Base-by-base conservation (phyloP, 2,329 filamentous ascomycete genomes). In the Epichloe festucae region DNA sequence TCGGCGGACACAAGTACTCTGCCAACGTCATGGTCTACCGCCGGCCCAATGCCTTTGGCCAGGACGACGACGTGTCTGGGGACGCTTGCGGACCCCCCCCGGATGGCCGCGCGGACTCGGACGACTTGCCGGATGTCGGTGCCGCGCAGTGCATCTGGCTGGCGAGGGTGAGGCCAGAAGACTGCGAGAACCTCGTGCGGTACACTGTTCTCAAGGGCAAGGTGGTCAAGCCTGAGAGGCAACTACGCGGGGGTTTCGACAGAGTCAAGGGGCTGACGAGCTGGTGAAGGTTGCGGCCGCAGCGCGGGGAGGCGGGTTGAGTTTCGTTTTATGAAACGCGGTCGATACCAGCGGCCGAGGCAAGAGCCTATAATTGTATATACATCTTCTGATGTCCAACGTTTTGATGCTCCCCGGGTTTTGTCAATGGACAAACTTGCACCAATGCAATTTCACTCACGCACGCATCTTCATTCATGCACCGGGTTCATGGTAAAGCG, bases 11-110 rank as follows among this genome's bases (percentile, higher is more conserved):
- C 73, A 96, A 96, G 72, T 97, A 95, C 70, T 83, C 84, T 46
- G 93, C 93, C 31, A 98, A 98, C 62, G 81, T 97, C 59, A 87
- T 98, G 73, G 75, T 98, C 1, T 97, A 98, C 67, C 79, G 93
- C 10, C 76, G 77, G 50, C 73, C 72, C 6, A 73, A 81, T 59
- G 73, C 78, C 1, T 81, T 79, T 60, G 77, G 76, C 0, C 59
- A 77, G 42, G 77, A 80, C 52, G 69, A 69, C 3, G 69, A 69
- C 3, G 52, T 31, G 31, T 11, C 31, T 35, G 14, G 49, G 23
- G 8, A 27, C 23, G 23, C 7, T 2, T 58, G 64, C 50, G 60
- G 58, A 12, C 60, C 63, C 49, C 61, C 63, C 49, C 61, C 62
- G 46, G 52, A 66, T 60, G 49, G 61, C 60, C 46, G 62, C 64